These are phyloP conservation scores for Passalora sequoiae DNA, from an alignment of 2,329 filamentous ascomycete genomes.

Conservation along the genomic window DNA sequence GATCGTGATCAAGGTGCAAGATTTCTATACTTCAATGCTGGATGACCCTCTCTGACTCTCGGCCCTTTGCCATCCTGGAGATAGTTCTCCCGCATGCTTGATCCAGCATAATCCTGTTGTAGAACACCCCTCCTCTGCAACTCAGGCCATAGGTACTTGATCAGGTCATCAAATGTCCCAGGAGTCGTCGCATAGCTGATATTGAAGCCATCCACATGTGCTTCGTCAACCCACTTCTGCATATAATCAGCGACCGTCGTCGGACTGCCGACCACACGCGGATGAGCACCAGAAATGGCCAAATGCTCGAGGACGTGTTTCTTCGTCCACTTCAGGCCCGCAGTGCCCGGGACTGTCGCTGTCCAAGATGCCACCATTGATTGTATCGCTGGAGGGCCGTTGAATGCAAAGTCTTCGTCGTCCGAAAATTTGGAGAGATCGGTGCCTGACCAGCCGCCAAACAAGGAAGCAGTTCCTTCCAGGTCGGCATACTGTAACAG, in stretches of 20 bases:
- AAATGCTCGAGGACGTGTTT: slow-evolving; percentile 40
- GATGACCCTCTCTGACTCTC: slow-evolving; percentile 25
- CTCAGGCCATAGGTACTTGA: slow-evolving; percentile 36
- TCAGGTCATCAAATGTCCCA: slow-evolving; percentile 37
- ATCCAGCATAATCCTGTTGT: slow-evolving; percentile 26
- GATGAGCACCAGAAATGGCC: slow-evolving; percentile 40
- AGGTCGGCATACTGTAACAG: slow-evolving; percentile 41
- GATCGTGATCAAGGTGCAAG: no score
- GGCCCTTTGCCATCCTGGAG: slow-evolving; percentile 26
- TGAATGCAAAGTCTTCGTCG: slow-evolving; percentile 44
- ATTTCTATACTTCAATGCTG: slow-evolving; percentile 20
- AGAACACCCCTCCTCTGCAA: slow-evolving; percentile 34
- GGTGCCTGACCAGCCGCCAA: slow-evolving; percentile 46
- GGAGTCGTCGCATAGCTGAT: slow-evolving; percentile 43
- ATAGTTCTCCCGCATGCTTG: slow-evolving; percentile 29
- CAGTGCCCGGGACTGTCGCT: slow-evolving; percentile 39
- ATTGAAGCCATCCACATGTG: slow-evolving; percentile 41
- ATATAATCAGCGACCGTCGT: slow-evolving; percentile 44
- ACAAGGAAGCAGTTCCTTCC: slow-evolving; percentile 43
- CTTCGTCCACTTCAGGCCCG: slow-evolving; percentile 44
- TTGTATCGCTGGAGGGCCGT: slow-evolving; percentile 37
- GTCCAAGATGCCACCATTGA: slow-evolving; percentile 45
- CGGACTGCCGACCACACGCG: slow-evolving; percentile 37
- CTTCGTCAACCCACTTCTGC: slow-evolving; percentile 43
- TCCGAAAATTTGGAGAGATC: slow-evolving; percentile 41